Evolutionary conservation across 2,329 filamentous ascomycete species (phyloP).

Genomic region (Hypoxylon sp.): DNA sequence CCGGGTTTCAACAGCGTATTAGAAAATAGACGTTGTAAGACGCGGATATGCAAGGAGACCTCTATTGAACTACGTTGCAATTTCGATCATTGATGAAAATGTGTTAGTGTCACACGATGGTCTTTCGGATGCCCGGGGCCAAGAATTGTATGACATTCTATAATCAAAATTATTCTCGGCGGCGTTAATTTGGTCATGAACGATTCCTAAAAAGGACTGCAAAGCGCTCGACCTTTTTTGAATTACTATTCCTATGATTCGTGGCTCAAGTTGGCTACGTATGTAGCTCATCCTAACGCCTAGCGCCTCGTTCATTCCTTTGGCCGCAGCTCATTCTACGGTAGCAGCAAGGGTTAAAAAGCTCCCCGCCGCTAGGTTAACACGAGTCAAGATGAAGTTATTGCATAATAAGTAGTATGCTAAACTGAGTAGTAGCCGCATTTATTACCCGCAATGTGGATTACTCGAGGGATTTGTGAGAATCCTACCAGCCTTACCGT

Average conservation of each 20-base stretch:
- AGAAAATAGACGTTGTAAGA: constrained; percentile 16
- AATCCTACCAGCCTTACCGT: constrained; percentile 35
- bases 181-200: constrained; percentile 1
- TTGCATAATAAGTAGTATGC: neutral
- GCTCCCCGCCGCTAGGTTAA: neutral
- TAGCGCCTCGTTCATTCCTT: neutral
- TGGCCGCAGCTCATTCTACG: neutral
- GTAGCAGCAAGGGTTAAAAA: neutral
- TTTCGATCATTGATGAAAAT: constrained; percentile 5
- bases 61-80: constrained; percentile 29
- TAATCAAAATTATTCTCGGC: constrained; percentile 20
- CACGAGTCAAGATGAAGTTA: neutral
- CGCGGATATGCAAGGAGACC: constrained; percentile 33
- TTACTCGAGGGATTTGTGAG: constrained; percentile 3
- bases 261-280: neutral
- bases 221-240: neutral
- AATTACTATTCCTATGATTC: constrained; percentile 1
- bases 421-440: constrained; percentile 4
- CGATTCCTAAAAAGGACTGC: constrained; percentile 2
- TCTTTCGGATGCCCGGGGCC: constrained; percentile 31
- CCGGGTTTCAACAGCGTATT: constrained; percentile 2
- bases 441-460: constrained; percentile 2
- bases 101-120: constrained; percentile 8
- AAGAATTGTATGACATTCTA: constrained; percentile 11
- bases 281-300: neutral